phyloP scores from a whole-genome alignment of 805 yeast genomes.

The Metschnikowia henanensis region DNA sequence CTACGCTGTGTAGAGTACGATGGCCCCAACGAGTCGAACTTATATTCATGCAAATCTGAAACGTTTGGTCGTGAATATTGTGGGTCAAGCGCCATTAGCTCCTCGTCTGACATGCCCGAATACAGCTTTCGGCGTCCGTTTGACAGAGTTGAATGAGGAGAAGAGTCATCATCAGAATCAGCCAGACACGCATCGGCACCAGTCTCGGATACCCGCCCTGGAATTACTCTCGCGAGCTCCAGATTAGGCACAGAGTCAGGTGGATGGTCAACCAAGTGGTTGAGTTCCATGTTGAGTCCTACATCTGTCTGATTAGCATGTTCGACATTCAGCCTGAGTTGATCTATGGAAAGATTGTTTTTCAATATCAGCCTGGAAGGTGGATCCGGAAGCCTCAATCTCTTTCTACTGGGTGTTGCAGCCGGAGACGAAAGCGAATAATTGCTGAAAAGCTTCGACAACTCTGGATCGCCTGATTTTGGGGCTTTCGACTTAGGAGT shows the following conservation, averaged over 20 bases:
- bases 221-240: constrained; percentile 16
- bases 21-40: constrained; percentile 38
- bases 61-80: constrained; percentile 45
- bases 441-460: constrained; percentile 19
- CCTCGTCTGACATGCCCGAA: constrained; percentile 53
- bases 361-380: constrained; percentile 42
- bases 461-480: constrained; percentile 1
- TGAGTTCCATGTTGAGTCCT: constrained; percentile 21
- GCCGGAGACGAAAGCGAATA: constrained; percentile 14
- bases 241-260: constrained; percentile 16
- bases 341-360: constrained; percentile 33
- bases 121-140: constrained; percentile 42
- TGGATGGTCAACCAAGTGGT: constrained; percentile 18
- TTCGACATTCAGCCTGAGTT: constrained; percentile 20
- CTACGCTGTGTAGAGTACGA: constrained; percentile 13
- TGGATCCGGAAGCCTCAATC: constrained; percentile 26
- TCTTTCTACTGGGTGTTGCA: constrained; percentile 16
- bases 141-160: constrained; percentile 4
- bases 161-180: constrained; percentile 2
- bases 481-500: neutral
- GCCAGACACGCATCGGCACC: neutral
- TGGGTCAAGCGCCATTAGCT: constrained; percentile 53
- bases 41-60: constrained; percentile 42
- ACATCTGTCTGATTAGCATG: constrained; percentile 16
- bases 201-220: neutral